phyloP scores from a whole-genome alignment of 768 basidiomycete genomes.

The Collybia nuda region DNA sequence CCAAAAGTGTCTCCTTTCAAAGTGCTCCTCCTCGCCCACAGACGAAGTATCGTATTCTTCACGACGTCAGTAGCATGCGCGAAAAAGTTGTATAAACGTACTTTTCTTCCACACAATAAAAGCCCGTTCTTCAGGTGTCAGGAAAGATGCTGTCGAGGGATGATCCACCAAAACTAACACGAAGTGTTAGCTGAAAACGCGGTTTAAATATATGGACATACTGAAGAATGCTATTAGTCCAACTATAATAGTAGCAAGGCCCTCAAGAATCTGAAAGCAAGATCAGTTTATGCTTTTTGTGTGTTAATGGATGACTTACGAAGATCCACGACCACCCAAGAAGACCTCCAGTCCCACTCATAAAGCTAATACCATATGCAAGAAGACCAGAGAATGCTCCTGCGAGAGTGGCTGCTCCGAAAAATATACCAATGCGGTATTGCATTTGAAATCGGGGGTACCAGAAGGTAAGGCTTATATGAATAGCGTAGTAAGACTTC shows the following conservation, averaged over 20 bases:
- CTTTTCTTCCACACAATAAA: slow-evolving; percentile 58
- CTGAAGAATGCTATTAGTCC: slow-evolving; percentile 53
- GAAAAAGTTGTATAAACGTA: slow-evolving; percentile 21
- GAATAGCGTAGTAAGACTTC: not conserved
- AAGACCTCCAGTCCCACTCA: slow-evolving; percentile 44
- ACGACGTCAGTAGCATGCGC: not conserved
- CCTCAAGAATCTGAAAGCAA: slow-evolving; percentile 56
- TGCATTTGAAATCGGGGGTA: slow-evolving; percentile 65
- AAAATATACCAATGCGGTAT: slow-evolving; percentile 61
- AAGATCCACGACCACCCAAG: slow-evolving; percentile 73
- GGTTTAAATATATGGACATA: slow-evolving; percentile 16
- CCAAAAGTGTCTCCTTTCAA: slow-evolving; percentile 51
- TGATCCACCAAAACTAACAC: slow-evolving; percentile 59
- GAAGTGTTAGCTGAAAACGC: not conserved
- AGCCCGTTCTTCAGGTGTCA: slow-evolving; percentile 59
- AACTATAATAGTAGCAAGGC: slow-evolving; percentile 57
- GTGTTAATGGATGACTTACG: slow-evolving; percentile 28
- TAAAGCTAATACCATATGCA: slow-evolving; percentile 54
- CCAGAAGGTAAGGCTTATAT: slow-evolving; percentile 58
- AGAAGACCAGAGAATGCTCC: slow-evolving; percentile 64
- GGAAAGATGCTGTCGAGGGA: slow-evolving; percentile 55
- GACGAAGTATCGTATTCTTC: slow-evolving; percentile 56
- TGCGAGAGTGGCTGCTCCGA: slow-evolving; percentile 61
- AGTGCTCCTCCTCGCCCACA: slow-evolving; percentile 61
- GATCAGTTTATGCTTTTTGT: not conserved